Base-by-base conservation (phyloP, 2,329 filamentous ascomycete genomes). In the Fusarium burgessii region DNA sequence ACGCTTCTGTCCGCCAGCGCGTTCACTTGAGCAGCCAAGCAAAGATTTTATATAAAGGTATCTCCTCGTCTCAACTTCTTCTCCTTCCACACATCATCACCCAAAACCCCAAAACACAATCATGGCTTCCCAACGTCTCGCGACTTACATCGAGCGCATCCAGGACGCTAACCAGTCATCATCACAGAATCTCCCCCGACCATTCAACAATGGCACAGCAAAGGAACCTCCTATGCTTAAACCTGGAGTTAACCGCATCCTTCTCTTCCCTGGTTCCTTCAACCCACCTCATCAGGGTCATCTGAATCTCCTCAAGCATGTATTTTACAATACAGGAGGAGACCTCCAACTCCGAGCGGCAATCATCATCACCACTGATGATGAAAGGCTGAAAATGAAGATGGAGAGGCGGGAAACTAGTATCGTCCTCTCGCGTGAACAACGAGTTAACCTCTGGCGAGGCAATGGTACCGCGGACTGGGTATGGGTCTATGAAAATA, bases 201-300 rank as follows among this genome's bases (percentile, higher is more conserved):
- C 73, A 0, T 74, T 76, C 62, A 75, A 75, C 20, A 68, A 68
- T 13, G 65, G 43, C 0, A 43, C 35, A 0, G 57, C 67, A 1
- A 50, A 36, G 1, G 40, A 36, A 0, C 62, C 63, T 3, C 74
- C 74, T 6, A 3, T 62, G 5, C 58, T 74, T 15, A 49, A 55
- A 32, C 57, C 40, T 23, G 59, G 29, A 3, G 63, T 71, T 1
- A 80, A 79, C 42, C 62, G 71, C 12, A 74, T 82, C n/a, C 65
- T 82, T 3, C 25, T 82, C 3, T 82, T 75, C 55, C 79, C 79
- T 2, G 81, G 81, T 1, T 77, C 77, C 13, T 82, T 82, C 71
- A 82, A 83, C 55, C 81, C 81, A 2, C 80, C 81, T 17, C 80
- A 82, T 52, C 70, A 62, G 9, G 80, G 80, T 0, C 81, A 82